A percentile compares a stretch with the other conserved stretches of the same genome.
Conservation (phyloP, 75 land plant genomes). For the Larix kaempferi region DNA sequence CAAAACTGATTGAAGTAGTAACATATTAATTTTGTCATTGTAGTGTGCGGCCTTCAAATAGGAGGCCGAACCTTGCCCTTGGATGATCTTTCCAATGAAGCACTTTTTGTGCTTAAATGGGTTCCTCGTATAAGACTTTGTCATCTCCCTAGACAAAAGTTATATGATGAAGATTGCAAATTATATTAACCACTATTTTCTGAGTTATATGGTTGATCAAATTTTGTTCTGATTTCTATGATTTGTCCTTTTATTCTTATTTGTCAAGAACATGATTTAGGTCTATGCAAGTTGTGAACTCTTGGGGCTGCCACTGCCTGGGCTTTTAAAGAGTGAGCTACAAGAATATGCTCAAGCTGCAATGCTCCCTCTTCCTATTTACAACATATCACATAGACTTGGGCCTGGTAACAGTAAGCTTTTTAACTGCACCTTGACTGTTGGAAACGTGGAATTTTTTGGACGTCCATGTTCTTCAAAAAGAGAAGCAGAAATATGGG, state of each 20-base stretch:
- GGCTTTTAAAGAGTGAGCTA: constrained; percentile 16
- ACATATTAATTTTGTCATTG: not conserved
- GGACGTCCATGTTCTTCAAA: constrained; percentile 1
- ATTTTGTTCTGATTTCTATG: not conserved
- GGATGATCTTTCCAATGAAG: not conserved
- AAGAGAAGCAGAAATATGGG: constrained; percentile 1
- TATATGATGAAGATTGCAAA: too few species aligned
- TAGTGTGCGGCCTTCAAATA: not conserved
- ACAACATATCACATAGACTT: not conserved
- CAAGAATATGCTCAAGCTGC: constrained; percentile 5
- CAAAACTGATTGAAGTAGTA: not conserved
- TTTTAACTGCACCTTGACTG: not conserved
- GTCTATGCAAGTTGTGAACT: constrained; percentile 22
- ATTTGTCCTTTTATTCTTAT: not conserved
- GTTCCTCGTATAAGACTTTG: not conserved
- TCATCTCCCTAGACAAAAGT: too few species aligned
- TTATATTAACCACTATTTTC: too few species aligned
- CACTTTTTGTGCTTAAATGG: not conserved
- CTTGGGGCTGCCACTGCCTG: constrained; percentile 20
- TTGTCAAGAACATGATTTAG: not conserved
- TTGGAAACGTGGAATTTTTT: constrained; percentile 5
- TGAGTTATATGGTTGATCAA: too few species aligned
- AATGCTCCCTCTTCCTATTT: constrained; percentile 4
- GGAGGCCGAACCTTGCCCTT: not conserved
- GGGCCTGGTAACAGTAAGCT: not conserved